Conservation (phyloP, 2,329 filamentous ascomycete species). For the Claviceps quebecensis region DNA sequence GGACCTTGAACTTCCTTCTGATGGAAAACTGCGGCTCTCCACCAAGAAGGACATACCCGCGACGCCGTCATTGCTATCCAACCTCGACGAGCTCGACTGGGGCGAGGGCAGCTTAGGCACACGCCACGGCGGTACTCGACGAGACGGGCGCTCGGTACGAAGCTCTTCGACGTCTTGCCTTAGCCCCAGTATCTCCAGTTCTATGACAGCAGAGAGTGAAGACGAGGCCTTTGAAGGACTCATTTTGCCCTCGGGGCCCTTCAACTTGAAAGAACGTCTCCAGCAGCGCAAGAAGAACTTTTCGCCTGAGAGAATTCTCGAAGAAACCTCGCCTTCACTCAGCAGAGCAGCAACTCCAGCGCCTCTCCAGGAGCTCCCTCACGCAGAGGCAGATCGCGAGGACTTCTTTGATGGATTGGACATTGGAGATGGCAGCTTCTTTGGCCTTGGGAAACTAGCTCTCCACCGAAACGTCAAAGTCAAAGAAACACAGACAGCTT, state of each 20-base stretch:
- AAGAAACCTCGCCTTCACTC: conserved; percentile 16
- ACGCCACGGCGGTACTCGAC: conserved; percentile 71
- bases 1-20: conserved; percentile 57
- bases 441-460: conserved; percentile 67
- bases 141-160: conserved; percentile 64
- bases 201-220: conserved; percentile 81
- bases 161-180: conserved; percentile 78
- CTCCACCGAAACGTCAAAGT: conserved; percentile 86
- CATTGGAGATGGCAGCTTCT: conserved; percentile 68
- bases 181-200: conserved; percentile 86
- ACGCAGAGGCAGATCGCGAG: conserved; percentile 40
- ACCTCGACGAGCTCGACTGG: conserved; percentile 76
- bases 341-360: background rate
- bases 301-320: conserved; percentile 35
- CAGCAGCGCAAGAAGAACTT: conserved; percentile 53
- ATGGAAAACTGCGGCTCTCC: conserved; percentile 51
- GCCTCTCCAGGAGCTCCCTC: conserved; percentile 16
- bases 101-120: conserved; percentile 87
- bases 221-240: conserved; percentile 88
- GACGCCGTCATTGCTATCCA: conserved; percentile 36
- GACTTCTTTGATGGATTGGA: conserved; percentile 82
- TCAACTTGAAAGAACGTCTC: conserved; percentile 70
- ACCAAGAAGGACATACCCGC: conserved; percentile 47
- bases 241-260: conserved; percentile 65
- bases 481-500: conserved; percentile 55